Evolutionary conservation across 2,329 filamentous ascomycete species (phyloP), one percentile per base, ranked within the genome.

Genomic region (Cladophialophora immunda): DNA sequence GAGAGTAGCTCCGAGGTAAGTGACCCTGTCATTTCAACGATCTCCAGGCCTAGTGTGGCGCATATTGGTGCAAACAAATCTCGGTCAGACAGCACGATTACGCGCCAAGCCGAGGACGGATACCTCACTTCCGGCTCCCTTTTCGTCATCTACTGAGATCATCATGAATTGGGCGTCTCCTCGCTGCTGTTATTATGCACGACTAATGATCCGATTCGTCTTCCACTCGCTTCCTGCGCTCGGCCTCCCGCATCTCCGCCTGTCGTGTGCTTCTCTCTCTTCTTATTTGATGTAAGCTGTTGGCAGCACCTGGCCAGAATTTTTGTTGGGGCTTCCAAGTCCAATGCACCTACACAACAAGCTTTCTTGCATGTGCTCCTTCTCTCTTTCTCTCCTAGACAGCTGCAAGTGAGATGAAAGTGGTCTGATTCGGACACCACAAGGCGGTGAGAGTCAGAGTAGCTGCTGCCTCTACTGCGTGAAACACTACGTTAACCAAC

Each of bases 271-370:
- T 41, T 19, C 7, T 41, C 38, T n/a, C 38, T 19, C 17, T n/a
- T n/a, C 22, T 13, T n/a, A 41, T 19, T 19, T 17, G 45, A 25
- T 25, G 19, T 50, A 50, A 50, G 45, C 45, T 50, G 8, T 15
- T 50, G 25, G 11, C 22, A 50, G 45, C 6, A 13, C 45, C 9
- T 25, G 1, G 45, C 19, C 45, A 11, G 4, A 38, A 6, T 36
- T 58, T 58, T 59, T 50, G 57, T 59, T 59, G 38, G 57, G 57
- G 22, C 13, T 34, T 50, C 6, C 41, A 47, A 22, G n/a, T 19
- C n/a, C 41, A 38, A 38, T 38, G 17, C n/a, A 41, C 17, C 17
- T 19, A 17, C 38, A 41, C 15, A 41, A n/a, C 38, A 41, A 41
- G 19, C 45, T 50, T 50, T 50, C 30, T 38, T 27, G 57, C 57